These are phyloP conservation scores for Aspergillus indologenus DNA, from an alignment of 495 filamentous ascomycete species.

Conservation along the genomic window DNA sequence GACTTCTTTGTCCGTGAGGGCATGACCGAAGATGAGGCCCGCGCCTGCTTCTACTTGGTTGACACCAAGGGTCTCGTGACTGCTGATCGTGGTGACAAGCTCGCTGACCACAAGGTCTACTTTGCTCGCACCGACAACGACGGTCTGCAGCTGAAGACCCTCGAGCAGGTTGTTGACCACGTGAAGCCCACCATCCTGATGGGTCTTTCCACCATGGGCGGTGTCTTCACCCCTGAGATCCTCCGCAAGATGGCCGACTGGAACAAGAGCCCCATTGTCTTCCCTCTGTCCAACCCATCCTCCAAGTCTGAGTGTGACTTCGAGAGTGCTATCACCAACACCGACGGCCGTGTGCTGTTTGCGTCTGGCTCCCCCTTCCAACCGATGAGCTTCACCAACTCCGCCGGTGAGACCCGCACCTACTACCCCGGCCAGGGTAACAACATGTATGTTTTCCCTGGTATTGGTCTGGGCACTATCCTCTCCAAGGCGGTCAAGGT, in stretches of 20 bases:
- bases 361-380: slow-evolving; percentile 94
- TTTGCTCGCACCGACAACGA: slow-evolving; percentile 90
- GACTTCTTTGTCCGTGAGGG: slow-evolving; percentile 93
- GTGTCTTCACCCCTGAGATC: slow-evolving; percentile 87
- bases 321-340: slow-evolving; percentile 84
- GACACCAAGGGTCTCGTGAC: slow-evolving; percentile 97
- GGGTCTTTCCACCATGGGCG: slow-evolving; percentile 90
- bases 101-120: slow-evolving; percentile 97
- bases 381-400: slow-evolving; percentile 56
- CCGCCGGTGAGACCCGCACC: slow-evolving; percentile 59
- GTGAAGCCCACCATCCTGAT: slow-evolving; percentile 93
- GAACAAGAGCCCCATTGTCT: slow-evolving; percentile 80
- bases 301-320: slow-evolving; percentile 97
- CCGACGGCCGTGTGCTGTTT: slow-evolving; percentile 86
- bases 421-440: slow-evolving; percentile 89
- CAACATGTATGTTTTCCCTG: slow-evolving; percentile 97
- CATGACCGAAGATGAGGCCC: slow-evolving; percentile 86
- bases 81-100: slow-evolving; percentile 85
- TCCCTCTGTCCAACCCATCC: slow-evolving; percentile 91
- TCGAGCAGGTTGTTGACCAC: slow-evolving; percentile 88
- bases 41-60: slow-evolving; percentile 92
- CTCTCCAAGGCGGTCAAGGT: slow-evolving; percentile 83
- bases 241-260: slow-evolving; percentile 80
- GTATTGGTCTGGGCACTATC: slow-evolving; percentile 92
- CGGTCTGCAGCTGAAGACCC: slow-evolving; percentile 84